Base-by-base conservation (phyloP, 352 stramenopile genomes). In the Globisporangium splendens region DNA sequence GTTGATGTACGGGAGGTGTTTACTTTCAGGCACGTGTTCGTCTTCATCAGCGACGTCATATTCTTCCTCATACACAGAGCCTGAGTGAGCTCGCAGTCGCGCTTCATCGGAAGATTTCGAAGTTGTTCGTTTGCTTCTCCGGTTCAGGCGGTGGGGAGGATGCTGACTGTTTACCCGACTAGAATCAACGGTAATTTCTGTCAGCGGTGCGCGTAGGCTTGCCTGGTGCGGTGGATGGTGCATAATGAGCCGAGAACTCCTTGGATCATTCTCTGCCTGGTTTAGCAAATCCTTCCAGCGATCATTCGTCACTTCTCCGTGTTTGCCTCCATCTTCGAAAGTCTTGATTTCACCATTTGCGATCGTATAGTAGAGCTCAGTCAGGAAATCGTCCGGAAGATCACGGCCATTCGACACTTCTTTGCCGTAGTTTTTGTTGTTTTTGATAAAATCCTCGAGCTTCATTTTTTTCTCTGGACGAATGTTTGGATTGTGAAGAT, bases 371-470 rank as follows among this genome's bases (percentile, higher is more conserved):
- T 92, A 95, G 24, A 95, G 58, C 38, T 88, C 81, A 0, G 68
- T 86, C 49, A 95, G 59, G 52, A 88, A 95, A 14, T 90, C 81
- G 15, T 83, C 70, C 0, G 86, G 82, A 15, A 95, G 61, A 56
- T 91, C 77, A 18, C 71, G 71, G 4, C 75, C 80, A 48, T 79
- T 77, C 1, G 83, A 91, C 44, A 95, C 88, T 64, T 96, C 86
- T n/a, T 69, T 60, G 5, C 89, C 89, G 53, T 97, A 97, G 59
- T 96, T 93, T 35, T 76, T 79, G 72, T 97, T 97, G 60, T 96
- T 95, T 49, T 82, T 83, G 65, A 97, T 81, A 59, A 97, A 97
- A 56, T 91, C 86, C 14, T 76, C 60, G 20, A 91, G 59, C 43
- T 85, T 88, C 89, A 96, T 97, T 50, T 93, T 94, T 60, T 90